Percentiles rank a stretch among this genome's conserved stretches.
These are phyloP conservation scores for Sporothrix variecibatus DNA, from an alignment of 2,329 filamentous ascomycete genomes.

Conservation along the genomic window DNA sequence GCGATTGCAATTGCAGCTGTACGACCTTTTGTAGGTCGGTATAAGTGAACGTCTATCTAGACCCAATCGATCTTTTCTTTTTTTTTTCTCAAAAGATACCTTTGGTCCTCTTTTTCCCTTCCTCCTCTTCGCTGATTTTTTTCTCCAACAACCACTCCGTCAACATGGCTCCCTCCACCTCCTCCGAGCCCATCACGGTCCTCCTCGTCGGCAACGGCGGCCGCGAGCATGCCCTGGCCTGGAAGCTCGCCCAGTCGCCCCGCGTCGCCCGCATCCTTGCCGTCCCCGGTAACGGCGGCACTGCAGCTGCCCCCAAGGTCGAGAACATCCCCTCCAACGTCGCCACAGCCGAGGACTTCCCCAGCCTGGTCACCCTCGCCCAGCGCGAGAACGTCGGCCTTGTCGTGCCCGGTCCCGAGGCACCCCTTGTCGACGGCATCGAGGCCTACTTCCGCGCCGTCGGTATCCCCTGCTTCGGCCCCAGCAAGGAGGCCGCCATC, in stretches of 20 bases:
- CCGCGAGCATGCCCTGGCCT: constrained; percentile 90
- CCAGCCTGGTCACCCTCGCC: constrained; percentile 73
- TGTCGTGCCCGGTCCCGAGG: constrained; percentile 88
- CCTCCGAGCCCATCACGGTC: constrained; percentile 42
- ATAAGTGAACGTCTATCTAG: constrained; percentile 1
- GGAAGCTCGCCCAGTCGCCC: constrained; percentile 85
- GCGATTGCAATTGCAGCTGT: constrained; percentile 25
- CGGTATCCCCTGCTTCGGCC: constrained; percentile 82
- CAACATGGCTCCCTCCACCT: constrained; percentile 24
- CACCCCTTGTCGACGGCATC: constrained; percentile 88
- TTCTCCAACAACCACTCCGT: not conserved
- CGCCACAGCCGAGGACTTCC: constrained; percentile 70
- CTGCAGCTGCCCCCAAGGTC: constrained; percentile 68
- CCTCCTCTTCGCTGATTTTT: not conserved
- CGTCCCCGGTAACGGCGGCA: constrained; percentile 85
- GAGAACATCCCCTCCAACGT: constrained; percentile 67
- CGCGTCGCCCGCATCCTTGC: constrained; percentile 73
- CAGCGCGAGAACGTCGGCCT: constrained; percentile 74
- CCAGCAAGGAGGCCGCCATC: constrained; percentile 76
- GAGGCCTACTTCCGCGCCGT: constrained; percentile 75
- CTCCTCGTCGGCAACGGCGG: constrained; percentile 92
- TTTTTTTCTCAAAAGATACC: not conserved
- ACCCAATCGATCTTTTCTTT: not conserved
- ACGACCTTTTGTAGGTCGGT: constrained; percentile 19
- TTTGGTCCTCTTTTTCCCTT: not conserved